These are phyloP conservation scores for Termitomyces sp. DNA, from an alignment of 768 basidiomycete species.

Conservation along the genomic window DNA sequence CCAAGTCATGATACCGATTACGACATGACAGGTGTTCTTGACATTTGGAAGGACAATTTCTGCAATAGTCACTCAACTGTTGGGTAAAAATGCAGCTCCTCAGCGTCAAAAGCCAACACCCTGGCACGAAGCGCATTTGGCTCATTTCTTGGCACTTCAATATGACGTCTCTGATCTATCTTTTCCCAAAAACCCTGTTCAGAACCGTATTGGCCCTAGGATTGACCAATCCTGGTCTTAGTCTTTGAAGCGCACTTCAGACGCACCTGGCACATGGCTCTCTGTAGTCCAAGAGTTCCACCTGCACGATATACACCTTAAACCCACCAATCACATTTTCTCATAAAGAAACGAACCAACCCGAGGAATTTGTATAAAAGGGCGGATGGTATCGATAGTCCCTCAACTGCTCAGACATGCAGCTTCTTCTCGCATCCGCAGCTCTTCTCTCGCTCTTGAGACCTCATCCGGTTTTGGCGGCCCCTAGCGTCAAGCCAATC, in stretches of 20 bases:
- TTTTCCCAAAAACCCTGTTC: not conserved
- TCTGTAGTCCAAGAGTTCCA: not conserved
- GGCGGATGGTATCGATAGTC: not conserved
- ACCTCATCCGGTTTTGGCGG: constrained; percentile 10
- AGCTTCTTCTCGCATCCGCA: constrained; percentile 16
- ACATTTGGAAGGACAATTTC: not conserved
- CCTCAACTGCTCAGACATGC: constrained; percentile 17
- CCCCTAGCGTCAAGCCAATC: constrained; percentile 14
- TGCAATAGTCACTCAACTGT: not conserved
- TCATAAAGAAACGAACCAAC: not conserved
- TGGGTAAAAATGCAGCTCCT: not conserved
- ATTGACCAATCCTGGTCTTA: not conserved
- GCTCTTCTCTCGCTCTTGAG: constrained; percentile 16
- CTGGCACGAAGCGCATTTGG: not conserved
- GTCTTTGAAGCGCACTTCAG: not conserved
- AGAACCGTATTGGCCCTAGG: not conserved
- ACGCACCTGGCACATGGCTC: not conserved
- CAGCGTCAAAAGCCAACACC: not conserved
- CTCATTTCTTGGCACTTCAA: constrained; percentile 8
- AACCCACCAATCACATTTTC: constrained; percentile 1
- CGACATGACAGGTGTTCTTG: not conserved
- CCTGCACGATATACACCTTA: not conserved
- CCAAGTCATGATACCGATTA: not conserved
- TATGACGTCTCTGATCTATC: not conserved
- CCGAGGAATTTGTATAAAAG: constrained; percentile 5